Evolutionary conservation across 2,329 filamentous ascomycete genomes (phyloP).

Genomic region (Arthrobotrys iridis): DNA sequence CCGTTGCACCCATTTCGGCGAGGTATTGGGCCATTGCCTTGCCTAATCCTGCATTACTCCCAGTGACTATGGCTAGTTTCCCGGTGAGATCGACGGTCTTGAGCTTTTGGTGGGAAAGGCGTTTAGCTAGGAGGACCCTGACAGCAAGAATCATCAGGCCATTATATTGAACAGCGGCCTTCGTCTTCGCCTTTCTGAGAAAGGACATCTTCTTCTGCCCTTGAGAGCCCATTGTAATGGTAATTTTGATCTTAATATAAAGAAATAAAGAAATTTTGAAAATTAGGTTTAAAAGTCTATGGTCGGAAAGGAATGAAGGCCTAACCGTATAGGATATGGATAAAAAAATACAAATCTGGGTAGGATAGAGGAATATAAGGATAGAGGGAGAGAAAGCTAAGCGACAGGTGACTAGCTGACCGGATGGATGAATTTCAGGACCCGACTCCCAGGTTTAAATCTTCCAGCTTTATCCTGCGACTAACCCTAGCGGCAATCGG

Average conservation of each 20-base stretch:
- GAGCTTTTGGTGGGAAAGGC: constrained; percentile 35
- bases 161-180: constrained; percentile 33
- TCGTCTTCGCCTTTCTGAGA: constrained; percentile 33
- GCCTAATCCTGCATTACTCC: constrained; percentile 46
- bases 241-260: not conserved
- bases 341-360: not conserved
- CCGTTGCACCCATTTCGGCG: constrained; percentile 40
- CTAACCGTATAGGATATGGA: constrained; percentile 9
- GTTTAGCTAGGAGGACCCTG: constrained; percentile 12
- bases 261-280: not conserved
- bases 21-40: constrained; percentile 39
- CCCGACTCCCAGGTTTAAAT: constrained; percentile 13
- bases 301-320: not conserved
- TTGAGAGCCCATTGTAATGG: constrained; percentile 20
- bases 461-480: constrained; percentile 2
- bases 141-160: constrained; percentile 12
- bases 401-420: not conserved
- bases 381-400: too few relatives aligned
- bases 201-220: constrained; percentile 34
- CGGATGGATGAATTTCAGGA: not conserved
- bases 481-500: constrained; percentile 23
- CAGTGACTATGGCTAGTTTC: constrained; percentile 48
- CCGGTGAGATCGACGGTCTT: constrained; percentile 36
- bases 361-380: not conserved
- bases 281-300: too few relatives aligned